Evolutionary conservation across 2,329 filamentous ascomycete genomes (phyloP).

Genomic region (Fusarium beomiforme): DNA sequence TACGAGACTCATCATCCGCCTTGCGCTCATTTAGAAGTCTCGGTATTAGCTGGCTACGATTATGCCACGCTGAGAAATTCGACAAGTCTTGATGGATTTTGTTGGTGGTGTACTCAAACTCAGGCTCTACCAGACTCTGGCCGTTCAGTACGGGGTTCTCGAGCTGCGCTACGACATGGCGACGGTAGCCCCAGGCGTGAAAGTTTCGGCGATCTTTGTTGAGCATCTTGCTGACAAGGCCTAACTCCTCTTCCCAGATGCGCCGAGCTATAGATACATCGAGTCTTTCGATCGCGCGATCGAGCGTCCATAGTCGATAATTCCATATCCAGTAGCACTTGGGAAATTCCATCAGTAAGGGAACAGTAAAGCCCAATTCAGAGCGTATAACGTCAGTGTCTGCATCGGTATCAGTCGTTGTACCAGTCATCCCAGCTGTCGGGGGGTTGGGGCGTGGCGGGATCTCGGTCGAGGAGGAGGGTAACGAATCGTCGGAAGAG

Average conservation of each 20-base stretch:
- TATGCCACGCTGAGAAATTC: conserved; percentile 98
- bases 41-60: conserved; percentile 84
- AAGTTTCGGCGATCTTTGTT: conserved; percentile 89
- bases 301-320: conserved; percentile 86
- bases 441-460: conserved; percentile 57
- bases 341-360: conserved; percentile 83
- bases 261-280: conserved; percentile 63
- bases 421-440: conserved; percentile 65
- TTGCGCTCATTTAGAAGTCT: conserved; percentile 76
- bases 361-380: conserved; percentile 85
- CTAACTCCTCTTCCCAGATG: conserved; percentile 88
- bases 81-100: conserved; percentile 89
- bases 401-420: conserved; percentile 52
- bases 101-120: conserved; percentile 89
- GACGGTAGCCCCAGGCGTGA: conserved; percentile 94
- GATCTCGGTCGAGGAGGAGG: conserved; percentile 63
- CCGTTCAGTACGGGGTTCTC: conserved; percentile 67
- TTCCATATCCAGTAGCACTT: conserved; percentile 99
- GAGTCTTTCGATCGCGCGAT: conserved; percentile 74
- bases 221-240: conserved; percentile 87
- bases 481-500: conserved; percentile 70
- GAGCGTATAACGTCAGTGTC: conserved; percentile 67
- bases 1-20: conserved; percentile 70
- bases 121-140: conserved; percentile 75
- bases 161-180: conserved; percentile 79